Base-by-base conservation (phyloP, 345 rosid species). In the Lagerstroemia speciosa region DNA sequence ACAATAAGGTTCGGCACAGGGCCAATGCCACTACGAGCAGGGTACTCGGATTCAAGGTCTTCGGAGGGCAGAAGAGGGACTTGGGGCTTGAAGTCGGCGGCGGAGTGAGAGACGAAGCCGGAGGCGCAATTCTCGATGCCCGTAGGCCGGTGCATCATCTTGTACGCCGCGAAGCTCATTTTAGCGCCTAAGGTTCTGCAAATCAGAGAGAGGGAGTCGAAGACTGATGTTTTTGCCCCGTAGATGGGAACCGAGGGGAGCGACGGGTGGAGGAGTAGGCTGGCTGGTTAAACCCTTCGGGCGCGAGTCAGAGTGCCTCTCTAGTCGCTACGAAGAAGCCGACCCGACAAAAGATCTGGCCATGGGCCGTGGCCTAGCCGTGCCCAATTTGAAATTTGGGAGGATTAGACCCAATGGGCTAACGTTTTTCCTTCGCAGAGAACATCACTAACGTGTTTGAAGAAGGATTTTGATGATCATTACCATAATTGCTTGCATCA, bases 131-230 rank as follows among this genome's bases (percentile, higher is more conserved):
- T 81, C 77, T 87, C 91, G 70, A 94, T 82, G 72, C 91, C 91
- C 65, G 97, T 91, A 1, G 97, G 95, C 87, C 87, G 86, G 84
- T 89, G 99, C 97, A 94, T 87, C 95, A 89, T 85, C 69, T 94
- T 94, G 83, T 78, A 94, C 58, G 96, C 96, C 41, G 97, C 99
- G 88, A 70, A 94, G 82, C 99, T 94, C 97, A 94, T 91, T 73
- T 69, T 37, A 45, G 8, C 1, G 45, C 32, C 30, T 34, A 27
- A 20, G 33, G 24, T 36, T 9, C 27, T 33, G 34, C 16, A 19
- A 24, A 41, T 11, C 62, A 68, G 17, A 16, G 14, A 30, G 55
- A 19, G 53, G 24, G 65, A 33, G 22, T 5, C 17, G 48, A 43
- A 16, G 1, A 36, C 38, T 36, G 38, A 36, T 5, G 38, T 36